A percentile compares a stretch with the other conserved stretches of the same genome.
Conservation (phyloP, 2,329 filamentous ascomycete genomes). For the Aspergillus ruber region DNA sequence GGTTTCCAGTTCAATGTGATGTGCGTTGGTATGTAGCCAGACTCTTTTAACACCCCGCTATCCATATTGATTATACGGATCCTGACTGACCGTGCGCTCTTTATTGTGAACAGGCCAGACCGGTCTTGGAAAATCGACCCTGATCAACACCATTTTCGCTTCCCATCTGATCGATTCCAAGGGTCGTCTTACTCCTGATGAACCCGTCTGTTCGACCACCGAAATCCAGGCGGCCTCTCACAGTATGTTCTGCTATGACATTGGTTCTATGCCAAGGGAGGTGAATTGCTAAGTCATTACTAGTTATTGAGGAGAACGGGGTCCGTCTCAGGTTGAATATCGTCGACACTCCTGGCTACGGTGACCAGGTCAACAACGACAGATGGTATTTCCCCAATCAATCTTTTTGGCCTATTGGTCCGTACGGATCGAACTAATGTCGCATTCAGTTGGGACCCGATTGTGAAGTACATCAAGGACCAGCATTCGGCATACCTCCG, state of each 20-base stretch:
- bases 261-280: neutral
- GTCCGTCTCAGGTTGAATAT: constrained; percentile 97
- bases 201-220: constrained; percentile 89
- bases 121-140: constrained; percentile 93
- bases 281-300: constrained; percentile 1
- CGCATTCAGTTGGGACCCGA: constrained; percentile 75
- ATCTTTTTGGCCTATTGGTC: neutral
- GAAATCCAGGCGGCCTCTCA: constrained; percentile 98
- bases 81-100: constrained; percentile 26
- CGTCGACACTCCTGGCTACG: constrained; percentile 96
- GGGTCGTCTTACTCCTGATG: constrained; percentile 84
- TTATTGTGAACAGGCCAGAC: constrained; percentile 68
- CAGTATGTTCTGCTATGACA: constrained; percentile 42
- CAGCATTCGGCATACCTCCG: constrained; percentile 98
- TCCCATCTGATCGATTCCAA: constrained; percentile 99
- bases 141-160: constrained; percentile 99
- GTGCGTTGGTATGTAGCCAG: constrained; percentile 78
- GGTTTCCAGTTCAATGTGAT: constrained; percentile 99
- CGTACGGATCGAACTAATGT: constrained; percentile 13
- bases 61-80: neutral
- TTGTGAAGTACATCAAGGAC: constrained; percentile 99
- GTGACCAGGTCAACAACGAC: constrained; percentile 99
- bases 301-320: constrained; percentile 95
- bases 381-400: constrained; percentile 56
- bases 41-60: no score